A percentile compares a stretch with the other conserved stretches of the same genome.
phyloP scores from a whole-genome alignment of 768 basidiomycete species.

The Russula sp. region DNA sequence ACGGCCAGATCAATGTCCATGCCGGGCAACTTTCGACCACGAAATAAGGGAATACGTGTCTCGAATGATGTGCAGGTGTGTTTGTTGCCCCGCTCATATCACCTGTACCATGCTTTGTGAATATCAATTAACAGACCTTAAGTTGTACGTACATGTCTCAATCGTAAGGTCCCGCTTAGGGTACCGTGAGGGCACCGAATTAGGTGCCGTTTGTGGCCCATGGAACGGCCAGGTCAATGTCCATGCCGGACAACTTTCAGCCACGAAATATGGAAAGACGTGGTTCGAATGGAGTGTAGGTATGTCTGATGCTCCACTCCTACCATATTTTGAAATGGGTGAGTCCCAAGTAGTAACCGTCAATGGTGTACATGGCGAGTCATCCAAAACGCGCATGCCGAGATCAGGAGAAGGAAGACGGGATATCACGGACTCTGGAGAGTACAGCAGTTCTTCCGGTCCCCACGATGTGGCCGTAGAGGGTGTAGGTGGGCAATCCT shows the following conservation, averaged over 20 bases:
- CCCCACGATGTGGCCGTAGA: conserved; percentile 24
- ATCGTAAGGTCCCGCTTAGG: conserved; percentile 24
- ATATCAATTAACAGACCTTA: conserved; percentile 25
- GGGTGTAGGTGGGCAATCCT: conserved; percentile 29
- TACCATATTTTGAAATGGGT: background rate
- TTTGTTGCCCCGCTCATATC: background rate
- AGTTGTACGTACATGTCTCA: conserved; percentile 26
- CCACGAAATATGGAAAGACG: conserved; percentile 11
- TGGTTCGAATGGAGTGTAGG: background rate
- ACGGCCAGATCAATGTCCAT: conserved; percentile 25
- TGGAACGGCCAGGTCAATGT: conserved; percentile 23
- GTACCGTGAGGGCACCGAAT: conserved; percentile 1
- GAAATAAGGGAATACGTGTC: conserved; percentile 11
- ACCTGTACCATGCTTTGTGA: conserved; percentile 17
- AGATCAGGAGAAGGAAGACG: conserved; percentile 30
- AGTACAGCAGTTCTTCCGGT: conserved; percentile 17
- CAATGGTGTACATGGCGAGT: conserved; percentile 45
- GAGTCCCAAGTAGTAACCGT: conserved; percentile 44
- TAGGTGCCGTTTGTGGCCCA: background rate
- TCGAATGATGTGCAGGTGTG: background rate
- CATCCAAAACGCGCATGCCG: conserved; percentile 48
- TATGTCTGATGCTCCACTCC: background rate
- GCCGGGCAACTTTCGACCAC: background rate
- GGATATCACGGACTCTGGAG: conserved; percentile 11
- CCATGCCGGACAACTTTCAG: conserved; percentile 6